Evolutionary conservation across 208 protist species (phyloP).

Genomic region (Crithidia brevicula): DNA sequence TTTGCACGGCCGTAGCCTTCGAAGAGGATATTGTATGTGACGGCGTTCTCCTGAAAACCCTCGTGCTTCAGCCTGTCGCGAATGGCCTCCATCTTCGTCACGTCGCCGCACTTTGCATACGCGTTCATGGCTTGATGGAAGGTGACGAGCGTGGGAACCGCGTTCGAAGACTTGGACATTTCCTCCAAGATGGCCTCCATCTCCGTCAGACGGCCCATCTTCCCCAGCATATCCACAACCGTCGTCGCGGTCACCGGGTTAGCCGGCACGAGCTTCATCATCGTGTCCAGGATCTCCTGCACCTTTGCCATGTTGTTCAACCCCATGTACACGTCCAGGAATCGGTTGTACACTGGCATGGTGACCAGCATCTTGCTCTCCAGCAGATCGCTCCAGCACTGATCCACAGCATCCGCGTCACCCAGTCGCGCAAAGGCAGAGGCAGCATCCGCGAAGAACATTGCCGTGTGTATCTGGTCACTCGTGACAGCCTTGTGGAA

Average conservation of each 20-base stretch:
- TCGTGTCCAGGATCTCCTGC: constrained; percentile 88
- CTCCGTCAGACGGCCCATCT: constrained; percentile 87
- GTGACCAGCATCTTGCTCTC: constrained; percentile 76
- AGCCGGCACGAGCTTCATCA: constrained; percentile 91
- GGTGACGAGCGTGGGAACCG: constrained; percentile 85
- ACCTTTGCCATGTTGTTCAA: constrained; percentile 85
- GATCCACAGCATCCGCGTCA: constrained; percentile 57
- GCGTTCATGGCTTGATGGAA: constrained; percentile 93
- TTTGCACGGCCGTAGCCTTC: constrained; percentile 90
- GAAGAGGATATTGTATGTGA: constrained; percentile 92
- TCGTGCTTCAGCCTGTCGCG: constrained; percentile 60
- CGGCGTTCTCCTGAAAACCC: constrained; percentile 79
- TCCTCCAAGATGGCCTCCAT: constrained; percentile 91
- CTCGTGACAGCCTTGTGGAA: constrained; percentile 59
- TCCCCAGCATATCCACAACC: constrained; percentile 92
- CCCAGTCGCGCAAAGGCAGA: constrained; percentile 72
- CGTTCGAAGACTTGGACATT: constrained; percentile 87
- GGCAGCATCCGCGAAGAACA: constrained; percentile 87
- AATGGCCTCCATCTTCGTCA: constrained; percentile 84
- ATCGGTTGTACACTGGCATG: constrained; percentile 92
- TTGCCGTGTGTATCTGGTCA: constrained; percentile 48
- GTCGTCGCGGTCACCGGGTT: constrained; percentile 92
- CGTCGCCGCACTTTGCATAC: constrained; percentile 90
- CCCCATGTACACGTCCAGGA: constrained; percentile 87
- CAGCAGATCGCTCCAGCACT: constrained; percentile 82